These are phyloP conservation scores for Russula brevipes DNA, from an alignment of 768 basidiomycete genomes.

Conservation along the genomic window DNA sequence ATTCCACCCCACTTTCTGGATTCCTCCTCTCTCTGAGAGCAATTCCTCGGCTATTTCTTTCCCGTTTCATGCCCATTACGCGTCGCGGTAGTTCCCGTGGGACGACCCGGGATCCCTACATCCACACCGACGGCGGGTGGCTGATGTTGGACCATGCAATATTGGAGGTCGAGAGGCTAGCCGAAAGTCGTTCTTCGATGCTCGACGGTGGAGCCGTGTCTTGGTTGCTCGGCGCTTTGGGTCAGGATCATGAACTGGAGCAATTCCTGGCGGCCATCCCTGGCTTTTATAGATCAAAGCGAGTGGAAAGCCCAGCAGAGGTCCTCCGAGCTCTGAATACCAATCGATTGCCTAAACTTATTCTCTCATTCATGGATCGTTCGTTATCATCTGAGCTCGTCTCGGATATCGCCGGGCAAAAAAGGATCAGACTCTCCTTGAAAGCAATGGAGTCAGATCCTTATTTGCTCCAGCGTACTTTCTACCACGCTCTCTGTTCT, in stretches of 20 bases:
- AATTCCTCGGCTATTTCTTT: background rate
- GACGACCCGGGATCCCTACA: background rate
- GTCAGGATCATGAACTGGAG: conserved; percentile 7
- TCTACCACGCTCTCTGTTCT: conserved; percentile 5
- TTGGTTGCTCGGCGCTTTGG: background rate
- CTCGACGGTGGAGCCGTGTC: conserved; percentile 5
- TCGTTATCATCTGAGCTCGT: conserved; percentile 5
- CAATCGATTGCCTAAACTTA: background rate
- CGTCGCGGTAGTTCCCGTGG: background rate
- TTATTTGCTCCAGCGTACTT: conserved; percentile 4
- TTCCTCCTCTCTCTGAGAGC: background rate
- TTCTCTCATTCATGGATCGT: conserved; percentile 8
- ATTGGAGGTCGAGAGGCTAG: conserved; percentile 4
- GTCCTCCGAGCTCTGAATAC: background rate
- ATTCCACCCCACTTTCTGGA: conserved; percentile 9
- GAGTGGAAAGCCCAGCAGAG: conserved; percentile 1
- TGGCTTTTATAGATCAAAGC: conserved; percentile 7
- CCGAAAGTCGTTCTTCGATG: background rate
- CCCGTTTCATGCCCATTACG: background rate
- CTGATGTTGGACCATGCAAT: background rate
- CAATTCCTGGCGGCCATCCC: conserved; percentile 11
- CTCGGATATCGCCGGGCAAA: background rate
- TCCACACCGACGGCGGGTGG: background rate
- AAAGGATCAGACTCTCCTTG: background rate
- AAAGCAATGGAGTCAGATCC: background rate